These are phyloP conservation scores for Argentina anserina DNA, from an alignment of 306 rosid genomes.

Conservation along the genomic window DNA sequence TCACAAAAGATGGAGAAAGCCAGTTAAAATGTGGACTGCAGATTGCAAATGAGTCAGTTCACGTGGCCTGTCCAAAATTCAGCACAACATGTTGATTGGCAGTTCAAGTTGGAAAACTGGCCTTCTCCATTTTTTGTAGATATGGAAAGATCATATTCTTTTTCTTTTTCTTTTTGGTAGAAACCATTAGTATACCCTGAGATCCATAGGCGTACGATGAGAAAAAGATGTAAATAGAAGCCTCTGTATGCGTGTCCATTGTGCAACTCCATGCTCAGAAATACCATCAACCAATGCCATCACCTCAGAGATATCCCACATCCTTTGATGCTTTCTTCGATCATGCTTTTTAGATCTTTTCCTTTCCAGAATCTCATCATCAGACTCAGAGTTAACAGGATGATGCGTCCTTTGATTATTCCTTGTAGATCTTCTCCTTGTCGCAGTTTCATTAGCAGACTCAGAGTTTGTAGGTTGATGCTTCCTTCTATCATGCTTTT, in stretches of 20 bases:
- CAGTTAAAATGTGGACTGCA: background rate
- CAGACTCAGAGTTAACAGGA: slow-evolving; percentile 30
- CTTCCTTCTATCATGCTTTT: slow-evolving; percentile 65
- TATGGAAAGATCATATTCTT: background rate
- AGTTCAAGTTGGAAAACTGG: background rate
- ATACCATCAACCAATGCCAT: slow-evolving; percentile 82
- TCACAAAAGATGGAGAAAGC: slow-evolving; percentile 11
- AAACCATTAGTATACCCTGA: slow-evolving; percentile 57
- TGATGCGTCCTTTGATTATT: slow-evolving; percentile 17
- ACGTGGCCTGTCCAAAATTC: background rate
- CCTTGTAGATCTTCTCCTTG: slow-evolving; percentile 7
- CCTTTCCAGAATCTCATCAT: slow-evolving; percentile 37
- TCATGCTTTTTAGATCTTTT: slow-evolving; percentile 54
- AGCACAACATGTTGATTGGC: background rate
- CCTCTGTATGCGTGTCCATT: slow-evolving; percentile 87
- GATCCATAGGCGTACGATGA: slow-evolving; percentile 92
- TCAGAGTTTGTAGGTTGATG: slow-evolving; percentile 29
- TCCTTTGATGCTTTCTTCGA: slow-evolving; percentile 87
- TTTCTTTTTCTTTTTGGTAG: background rate
- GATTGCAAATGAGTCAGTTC: background rate
- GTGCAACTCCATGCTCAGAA: slow-evolving; percentile 89
- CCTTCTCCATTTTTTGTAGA: background rate
- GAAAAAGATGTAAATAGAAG: slow-evolving; percentile 55
- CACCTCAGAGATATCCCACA: slow-evolving; percentile 86
- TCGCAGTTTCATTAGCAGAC: background rate